Evolutionary conservation across 805 yeast genomes (phyloP), one percentile per base, ranked within the genome.

Genomic region (Yarrowia deformans): DNA sequence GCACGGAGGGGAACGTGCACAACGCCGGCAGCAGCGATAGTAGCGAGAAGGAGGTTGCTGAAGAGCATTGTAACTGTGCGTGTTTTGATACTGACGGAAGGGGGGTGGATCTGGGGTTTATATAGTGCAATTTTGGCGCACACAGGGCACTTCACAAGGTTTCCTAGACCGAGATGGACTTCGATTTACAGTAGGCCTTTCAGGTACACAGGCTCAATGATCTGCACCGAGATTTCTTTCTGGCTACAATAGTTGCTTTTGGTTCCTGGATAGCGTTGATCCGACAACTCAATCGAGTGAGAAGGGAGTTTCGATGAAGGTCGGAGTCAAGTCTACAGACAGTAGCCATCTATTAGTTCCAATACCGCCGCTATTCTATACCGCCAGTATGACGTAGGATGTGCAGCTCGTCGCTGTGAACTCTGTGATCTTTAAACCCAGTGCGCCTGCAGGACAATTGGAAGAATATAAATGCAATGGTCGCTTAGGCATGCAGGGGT

Each of bases 371-470:
- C 45, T 16, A 8, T 6, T 7, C 19, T 9, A 16, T 7, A 42
- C 19, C 7, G 45, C 7, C 19, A 16, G 45, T 4, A n/a, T 42
- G 45, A 42, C 9, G 45, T 42, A n/a, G 19, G 45, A 9, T 8
- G 19, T 9, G 45, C 45, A 42, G 45, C 40, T 5, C 7, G 19
- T 5, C 7, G 19, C 19, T 7, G 18, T 42, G 18, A 16, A 16
- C 45, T 42, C 19, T 42, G 18, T 42, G 40, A 18, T 42, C 7
- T 8, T 16, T 42, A 42, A 19, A 42, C 45, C 45, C 45, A 42
- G 45, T 42, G 48, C 48, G 12, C 48, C 23, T 43, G 48, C 48
- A 43, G 48, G 48, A 43, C 48, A 43, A 43, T 43, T 43, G 43
- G n/a, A 18, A n/a, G 14, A 43, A 5, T 18, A 43, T 43, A 29